Evolutionary conservation across 495 filamentous ascomycete species (phyloP), one percentile per base, ranked within the genome.

Genomic region (Daldinia bambusicola): DNA sequence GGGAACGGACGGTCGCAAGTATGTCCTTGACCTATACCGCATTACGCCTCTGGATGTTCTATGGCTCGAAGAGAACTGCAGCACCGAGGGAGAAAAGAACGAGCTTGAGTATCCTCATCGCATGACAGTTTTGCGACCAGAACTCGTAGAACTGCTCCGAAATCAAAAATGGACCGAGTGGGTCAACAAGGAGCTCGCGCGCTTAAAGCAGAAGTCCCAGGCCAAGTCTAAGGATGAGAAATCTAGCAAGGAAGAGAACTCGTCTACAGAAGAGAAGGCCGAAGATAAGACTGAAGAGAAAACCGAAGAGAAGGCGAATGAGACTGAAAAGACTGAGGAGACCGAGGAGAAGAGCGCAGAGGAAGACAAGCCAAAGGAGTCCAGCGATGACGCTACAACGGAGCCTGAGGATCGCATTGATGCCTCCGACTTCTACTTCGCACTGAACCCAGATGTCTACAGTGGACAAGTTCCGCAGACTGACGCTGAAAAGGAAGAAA

Each of bases 1-100:
- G 51, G 96, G 96, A n/a, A 98, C 96, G 0, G 96, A 99, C 76
- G 95, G 94, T 20, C 84, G 96, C 66, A 98, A 97, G 77, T 99
- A 99, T 77, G 95, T 97, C 12, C 89, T 99, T 53, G 96, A 99
- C 76, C 79, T 99, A 68, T 99, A 99, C 82, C 89, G 96, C 64
- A 89, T 97, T 61, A 95, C 96, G 10, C 96, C 96, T 26, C 78
- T 98, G 55, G 96, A 99, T 84, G 89, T 97, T 53, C 76, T 81
- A 34, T 99, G 96, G 93, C 85, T 97, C 69, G 94, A 98, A 72
- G 89, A 92, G 77, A 82, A 82, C 64, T 80, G 76, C 53, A 79
- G 70, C 66, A 78, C 74, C 71, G 73, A 74, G 34, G 81, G 85
- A 48, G 83, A 79, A 14, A 69, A 77, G 50, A 82, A 83, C 56